These are phyloP conservation scores for Pseudoturritis turrita DNA, from an alignment of 345 rosid genomes.

Conservation along the genomic window DNA sequence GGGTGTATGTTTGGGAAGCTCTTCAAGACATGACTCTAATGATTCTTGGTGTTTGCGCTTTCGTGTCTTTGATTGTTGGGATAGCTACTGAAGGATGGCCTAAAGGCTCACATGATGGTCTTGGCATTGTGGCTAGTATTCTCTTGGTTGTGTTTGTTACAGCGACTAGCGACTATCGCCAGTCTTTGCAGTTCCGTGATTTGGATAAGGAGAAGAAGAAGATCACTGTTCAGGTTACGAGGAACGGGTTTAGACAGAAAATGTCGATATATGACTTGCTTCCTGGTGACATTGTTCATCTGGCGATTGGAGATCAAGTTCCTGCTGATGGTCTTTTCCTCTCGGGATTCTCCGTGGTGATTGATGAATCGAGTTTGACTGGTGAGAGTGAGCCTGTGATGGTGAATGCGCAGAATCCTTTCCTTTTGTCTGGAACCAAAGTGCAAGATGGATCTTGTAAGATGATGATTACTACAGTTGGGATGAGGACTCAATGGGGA, in stretches of 20 bases:
- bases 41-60: constrained; percentile 86
- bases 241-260: constrained; percentile 82
- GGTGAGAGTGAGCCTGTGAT: constrained; percentile 88
- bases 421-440: constrained; percentile 86
- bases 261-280: constrained; percentile 79
- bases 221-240: constrained; percentile 71
- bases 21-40: constrained; percentile 90
- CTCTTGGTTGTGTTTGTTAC: constrained; percentile 85
- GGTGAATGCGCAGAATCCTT: constrained; percentile 66
- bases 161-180: constrained; percentile 85
- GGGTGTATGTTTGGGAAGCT: constrained; percentile 94
- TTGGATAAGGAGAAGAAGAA: constrained; percentile 93
- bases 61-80: constrained; percentile 86
- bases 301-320: constrained; percentile 86
- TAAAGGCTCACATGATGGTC: constrained; percentile 87
- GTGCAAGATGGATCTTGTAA: constrained; percentile 93
- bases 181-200: constrained; percentile 78
- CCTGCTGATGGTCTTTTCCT: constrained; percentile 94
- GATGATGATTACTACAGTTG: constrained; percentile 82
- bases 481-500: constrained; percentile 99
- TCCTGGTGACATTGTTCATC: constrained; percentile 89
- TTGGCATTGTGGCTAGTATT: constrained; percentile 87
- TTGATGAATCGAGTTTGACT: constrained; percentile 85
- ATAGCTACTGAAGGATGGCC: constrained; percentile 96
- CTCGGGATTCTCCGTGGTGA: constrained; percentile 77